Conservation (phyloP, 345 rosid genomes). For the Euphorbia pulcherrima region DNA sequence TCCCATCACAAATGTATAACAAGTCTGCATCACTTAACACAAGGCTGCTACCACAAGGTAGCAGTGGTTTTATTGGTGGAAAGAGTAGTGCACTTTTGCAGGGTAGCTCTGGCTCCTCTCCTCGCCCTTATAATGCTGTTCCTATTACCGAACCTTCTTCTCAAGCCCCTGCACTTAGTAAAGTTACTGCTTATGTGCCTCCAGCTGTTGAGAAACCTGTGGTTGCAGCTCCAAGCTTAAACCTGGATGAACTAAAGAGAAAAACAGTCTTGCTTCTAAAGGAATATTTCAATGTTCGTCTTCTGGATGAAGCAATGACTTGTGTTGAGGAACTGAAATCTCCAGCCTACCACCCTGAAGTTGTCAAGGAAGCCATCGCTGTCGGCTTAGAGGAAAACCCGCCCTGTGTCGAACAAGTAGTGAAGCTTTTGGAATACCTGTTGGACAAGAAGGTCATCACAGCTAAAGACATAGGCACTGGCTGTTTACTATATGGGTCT, state of each 20-base stretch:
- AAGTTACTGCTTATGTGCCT: constrained; percentile 25
- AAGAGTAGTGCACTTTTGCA: constrained; percentile 78
- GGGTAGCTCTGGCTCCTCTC: constrained; percentile 39
- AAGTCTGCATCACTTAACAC: constrained; percentile 56
- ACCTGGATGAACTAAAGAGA: constrained; percentile 46
- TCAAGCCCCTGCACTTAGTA: constrained; percentile 26
- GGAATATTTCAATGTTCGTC: constrained; percentile 57
- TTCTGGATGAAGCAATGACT: constrained; percentile 64
- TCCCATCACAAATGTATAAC: constrained; percentile 40
- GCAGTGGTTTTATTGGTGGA: constrained; percentile 55
- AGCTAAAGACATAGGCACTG: constrained; percentile 46
- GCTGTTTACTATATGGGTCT: constrained; percentile 63
- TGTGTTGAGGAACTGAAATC: constrained; percentile 68
- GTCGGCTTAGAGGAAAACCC: constrained; percentile 73
- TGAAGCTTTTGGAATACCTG: constrained; percentile 48
- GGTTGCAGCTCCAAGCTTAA: constrained; percentile 33
- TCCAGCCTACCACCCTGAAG: constrained; percentile 63
- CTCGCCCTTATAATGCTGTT: constrained; percentile 23
- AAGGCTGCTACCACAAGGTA: constrained; percentile 75
- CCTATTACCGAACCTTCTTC: constrained; percentile 30
- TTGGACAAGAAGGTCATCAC: constrained; percentile 45
- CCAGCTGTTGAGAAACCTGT: constrained; percentile 32
- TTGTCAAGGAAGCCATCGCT: constrained; percentile 73
- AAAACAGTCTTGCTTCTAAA: constrained; percentile 63
- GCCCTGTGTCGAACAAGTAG: constrained; percentile 46